Conservation (phyloP, 768 basidiomycete species). For the Gautieria morchelliformis region DNA sequence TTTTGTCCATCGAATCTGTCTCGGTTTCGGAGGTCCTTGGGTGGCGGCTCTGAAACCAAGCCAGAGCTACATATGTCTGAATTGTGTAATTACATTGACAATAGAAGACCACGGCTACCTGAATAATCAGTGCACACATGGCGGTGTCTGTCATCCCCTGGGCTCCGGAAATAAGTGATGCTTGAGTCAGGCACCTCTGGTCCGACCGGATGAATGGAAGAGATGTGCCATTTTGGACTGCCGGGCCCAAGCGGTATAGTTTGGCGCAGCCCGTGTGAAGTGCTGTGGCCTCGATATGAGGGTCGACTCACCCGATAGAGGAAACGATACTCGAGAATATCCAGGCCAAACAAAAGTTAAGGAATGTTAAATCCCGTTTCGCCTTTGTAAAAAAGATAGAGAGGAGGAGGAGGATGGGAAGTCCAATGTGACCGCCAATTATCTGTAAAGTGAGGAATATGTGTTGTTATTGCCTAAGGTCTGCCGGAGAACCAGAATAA, state of each 20-base stretch:
- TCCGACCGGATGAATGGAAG: background rate
- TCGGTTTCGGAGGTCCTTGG: too few relatives aligned
- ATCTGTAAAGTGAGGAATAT: background rate
- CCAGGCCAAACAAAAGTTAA: background rate
- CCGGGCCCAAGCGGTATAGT: background rate
- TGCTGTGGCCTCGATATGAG: background rate
- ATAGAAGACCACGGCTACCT: background rate
- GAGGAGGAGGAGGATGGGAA: background rate
- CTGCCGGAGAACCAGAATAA: background rate
- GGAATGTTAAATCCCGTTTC: background rate
- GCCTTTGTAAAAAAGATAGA: background rate
- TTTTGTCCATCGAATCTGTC: background rate
- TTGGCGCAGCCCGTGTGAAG: background rate
- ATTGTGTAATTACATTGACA: background rate
- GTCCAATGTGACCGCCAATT: background rate
- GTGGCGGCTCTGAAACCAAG: background rate
- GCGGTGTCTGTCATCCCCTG: background rate
- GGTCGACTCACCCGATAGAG: background rate
- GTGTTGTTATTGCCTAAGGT: background rate
- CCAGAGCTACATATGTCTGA: background rate
- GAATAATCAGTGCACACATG: background rate
- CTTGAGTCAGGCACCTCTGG: background rate
- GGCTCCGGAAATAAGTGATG: background rate
- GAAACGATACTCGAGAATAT: background rate
- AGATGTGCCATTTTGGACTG: background rate